Evolutionary conservation across 179 eudicot species (phyloP).

Genomic region (Carnegiea gigantea): DNA sequence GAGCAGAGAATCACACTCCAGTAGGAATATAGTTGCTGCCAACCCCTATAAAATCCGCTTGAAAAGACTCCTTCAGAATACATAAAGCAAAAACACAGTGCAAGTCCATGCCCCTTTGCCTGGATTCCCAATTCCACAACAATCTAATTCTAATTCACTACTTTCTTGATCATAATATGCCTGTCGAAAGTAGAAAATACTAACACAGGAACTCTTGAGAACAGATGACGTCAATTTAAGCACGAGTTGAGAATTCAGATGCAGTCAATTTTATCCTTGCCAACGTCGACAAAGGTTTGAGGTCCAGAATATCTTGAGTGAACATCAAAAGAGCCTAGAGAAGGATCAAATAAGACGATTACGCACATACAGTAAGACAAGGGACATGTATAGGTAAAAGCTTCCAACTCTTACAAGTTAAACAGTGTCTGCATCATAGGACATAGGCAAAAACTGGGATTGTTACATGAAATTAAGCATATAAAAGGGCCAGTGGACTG

Average conservation of each 20-base stretch:
- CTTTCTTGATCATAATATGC: neutral
- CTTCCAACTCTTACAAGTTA: neutral
- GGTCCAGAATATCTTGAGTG: neutral
- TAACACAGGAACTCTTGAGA: too few species aligned
- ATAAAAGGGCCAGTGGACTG: conserved; percentile 46
- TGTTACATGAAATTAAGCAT: neutral
- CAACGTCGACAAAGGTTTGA: neutral
- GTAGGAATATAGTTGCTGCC: conserved; percentile 25
- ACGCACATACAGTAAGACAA: neutral
- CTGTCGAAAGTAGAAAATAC: neutral
- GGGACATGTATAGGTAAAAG: neutral
- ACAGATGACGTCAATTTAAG: too few species aligned
- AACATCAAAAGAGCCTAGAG: neutral
- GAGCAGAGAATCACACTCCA: conserved; percentile 11
- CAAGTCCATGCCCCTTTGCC: neutral
- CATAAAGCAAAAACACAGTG: neutral
- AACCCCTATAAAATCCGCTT: conserved; percentile 18
- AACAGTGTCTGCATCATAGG: neutral
- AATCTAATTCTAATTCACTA: neutral
- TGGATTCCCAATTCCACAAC: neutral
- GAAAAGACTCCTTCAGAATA: conserved; percentile 17
- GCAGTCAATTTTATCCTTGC: neutral
- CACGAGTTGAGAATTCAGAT: neutral
- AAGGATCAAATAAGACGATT: neutral
- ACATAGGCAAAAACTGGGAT: conserved; percentile 17